Base-by-base conservation (phyloP, 1,139 yeast species). In the Suhomyces bolitotheri region DNA sequence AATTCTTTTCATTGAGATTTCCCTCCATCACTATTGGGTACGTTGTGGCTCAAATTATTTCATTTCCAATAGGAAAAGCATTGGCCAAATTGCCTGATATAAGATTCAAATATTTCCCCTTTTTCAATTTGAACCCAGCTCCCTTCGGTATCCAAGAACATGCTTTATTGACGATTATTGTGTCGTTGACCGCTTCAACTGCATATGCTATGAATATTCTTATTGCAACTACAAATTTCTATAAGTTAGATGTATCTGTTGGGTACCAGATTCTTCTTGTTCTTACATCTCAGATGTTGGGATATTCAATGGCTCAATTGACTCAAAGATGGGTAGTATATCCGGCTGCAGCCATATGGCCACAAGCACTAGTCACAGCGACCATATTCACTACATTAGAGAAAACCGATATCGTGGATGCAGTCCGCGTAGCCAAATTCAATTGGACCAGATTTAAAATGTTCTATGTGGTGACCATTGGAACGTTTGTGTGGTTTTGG, bases 241-340 rank as follows among this genome's bases (percentile, higher is more conserved):
- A 73, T 54, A 56, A 64, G 25, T 60, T 66, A 44, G 67, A 66
- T 40, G 57, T 64, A 33, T 63, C 64, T 17, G 57, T 64, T 48
- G 72, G 71, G 5, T 46, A 45, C 34, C 47, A 46, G 36, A 39
- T 44, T 22, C 30, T 45, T 28, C 35, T 45, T 22, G 45, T 39
- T 10, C 44, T 50, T 16, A 43, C 57, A 19, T 45, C 52, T 9
- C 60, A 56, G 31, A 40, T 45, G 8, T 44, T 56, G 32, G 61
- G 61, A 2, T 54, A 49, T 34, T 49, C 54, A 7, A 52, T 47
- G 6, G 57, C 60, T 3, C 54, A 52, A 3, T 33, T 54, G 22
- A 43, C 53, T 25, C 49, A 51, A 19, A 36, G 56, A 28, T 54
- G 56, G 50, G 47, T 54, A 11, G 60, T 56, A 1, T 51, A 53